These are phyloP conservation scores for Cucurbita moschata DNA, from an alignment of 306 rosid genomes.

Conservation along the genomic window DNA sequence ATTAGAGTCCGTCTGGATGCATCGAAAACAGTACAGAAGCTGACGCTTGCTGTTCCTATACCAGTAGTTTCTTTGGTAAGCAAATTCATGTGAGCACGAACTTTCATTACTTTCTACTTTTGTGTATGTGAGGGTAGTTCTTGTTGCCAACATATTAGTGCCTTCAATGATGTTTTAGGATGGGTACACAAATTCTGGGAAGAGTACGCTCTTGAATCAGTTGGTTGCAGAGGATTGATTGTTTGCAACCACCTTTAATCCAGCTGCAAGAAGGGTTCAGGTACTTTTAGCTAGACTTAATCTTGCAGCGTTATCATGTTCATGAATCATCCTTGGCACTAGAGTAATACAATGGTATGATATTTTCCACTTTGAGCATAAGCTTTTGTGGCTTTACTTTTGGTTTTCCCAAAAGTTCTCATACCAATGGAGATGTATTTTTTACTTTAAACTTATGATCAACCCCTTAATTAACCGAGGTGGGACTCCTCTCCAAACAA, in stretches of 20 bases:
- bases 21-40: constrained; percentile 79
- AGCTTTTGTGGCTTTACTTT: too few species aligned
- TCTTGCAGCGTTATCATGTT: not conserved
- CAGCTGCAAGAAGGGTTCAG: constrained; percentile 97
- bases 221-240: constrained; percentile 86
- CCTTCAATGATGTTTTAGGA: constrained; percentile 28
- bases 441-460: too few species aligned
- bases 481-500: too few species aligned
- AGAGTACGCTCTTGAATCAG: constrained; percentile 86
- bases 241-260: constrained; percentile 98
- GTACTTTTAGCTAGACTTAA: constrained; percentile 23
- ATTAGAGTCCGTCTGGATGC: constrained; percentile 79
- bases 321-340: not conserved
- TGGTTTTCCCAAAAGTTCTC: too few species aligned
- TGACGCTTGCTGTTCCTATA: constrained; percentile 72
- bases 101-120: not conserved
- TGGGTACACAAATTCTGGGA: constrained; percentile 97
- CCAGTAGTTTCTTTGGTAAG: constrained; percentile 91
- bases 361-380: too few species aligned
- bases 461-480: too few species aligned
- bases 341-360: too few species aligned
- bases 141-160: constrained; percentile 4
- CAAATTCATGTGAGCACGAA: not conserved
- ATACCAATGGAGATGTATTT: too few species aligned
- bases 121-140: not conserved